phyloP scores from a whole-genome alignment of 768 basidiomycete species.

The Suillus alpinus region DNA sequence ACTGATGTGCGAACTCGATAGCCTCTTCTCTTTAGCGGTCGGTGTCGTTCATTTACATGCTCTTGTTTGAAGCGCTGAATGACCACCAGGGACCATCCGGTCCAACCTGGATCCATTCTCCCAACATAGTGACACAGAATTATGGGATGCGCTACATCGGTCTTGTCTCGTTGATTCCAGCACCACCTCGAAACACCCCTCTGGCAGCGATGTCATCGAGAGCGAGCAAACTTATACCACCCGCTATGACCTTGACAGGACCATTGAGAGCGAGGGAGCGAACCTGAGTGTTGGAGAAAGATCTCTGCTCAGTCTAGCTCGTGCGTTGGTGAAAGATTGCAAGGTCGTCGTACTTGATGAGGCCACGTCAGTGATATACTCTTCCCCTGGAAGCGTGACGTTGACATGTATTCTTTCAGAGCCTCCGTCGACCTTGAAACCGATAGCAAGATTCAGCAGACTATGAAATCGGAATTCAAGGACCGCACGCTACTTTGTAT shows the following conservation, averaged over 20 bases:
- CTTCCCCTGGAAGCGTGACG: slow-evolving; percentile 17
- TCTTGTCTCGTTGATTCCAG: slow-evolving; percentile 43
- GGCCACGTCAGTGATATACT: slow-evolving; percentile 27
- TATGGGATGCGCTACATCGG: slow-evolving; percentile 72
- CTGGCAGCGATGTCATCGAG: slow-evolving; percentile 17
- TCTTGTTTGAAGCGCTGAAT: slow-evolving; percentile 10
- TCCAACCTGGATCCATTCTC: slow-evolving; percentile 60
- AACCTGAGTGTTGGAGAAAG: slow-evolving; percentile 49
- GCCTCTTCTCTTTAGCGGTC: slow-evolving; percentile 58
- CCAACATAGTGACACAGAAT: slow-evolving; percentile 57
- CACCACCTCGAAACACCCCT: slow-evolving; percentile 13
- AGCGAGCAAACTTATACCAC: slow-evolving; percentile 17
- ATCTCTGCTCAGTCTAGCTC: slow-evolving; percentile 49
- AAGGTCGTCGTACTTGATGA: slow-evolving; percentile 51
- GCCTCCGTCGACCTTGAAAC: slow-evolving; percentile 43
- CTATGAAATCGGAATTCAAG: slow-evolving; percentile 39
- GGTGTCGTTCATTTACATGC: slow-evolving; percentile 29
- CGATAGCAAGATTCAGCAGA: slow-evolving; percentile 51
- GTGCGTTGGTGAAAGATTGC: slow-evolving; percentile 51
- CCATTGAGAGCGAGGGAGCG: slow-evolving; percentile 51
- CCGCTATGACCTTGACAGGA: slow-evolving; percentile 49
- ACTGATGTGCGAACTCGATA: slow-evolving; percentile 24
- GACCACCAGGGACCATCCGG: slow-evolving; percentile 50
- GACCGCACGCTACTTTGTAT: slow-evolving; percentile 53
- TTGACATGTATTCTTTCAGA: slow-evolving; percentile 16